Base-by-base conservation (phyloP, 2,329 filamentous ascomycete species). In the Magnaporthales sp. region DNA sequence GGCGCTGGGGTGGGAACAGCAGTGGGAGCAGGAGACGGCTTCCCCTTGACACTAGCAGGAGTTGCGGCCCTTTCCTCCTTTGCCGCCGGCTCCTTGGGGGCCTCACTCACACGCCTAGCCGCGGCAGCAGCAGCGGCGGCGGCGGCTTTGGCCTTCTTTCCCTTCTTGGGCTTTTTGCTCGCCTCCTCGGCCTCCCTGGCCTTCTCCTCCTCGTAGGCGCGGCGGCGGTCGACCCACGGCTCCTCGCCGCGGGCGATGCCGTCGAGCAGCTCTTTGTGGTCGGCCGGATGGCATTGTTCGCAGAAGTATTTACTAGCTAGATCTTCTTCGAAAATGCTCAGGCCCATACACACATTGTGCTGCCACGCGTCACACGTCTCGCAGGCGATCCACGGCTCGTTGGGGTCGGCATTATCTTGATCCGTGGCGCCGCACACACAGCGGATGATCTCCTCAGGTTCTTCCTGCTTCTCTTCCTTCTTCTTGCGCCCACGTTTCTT, bases 301-400 rank as follows among this genome's bases (percentile, higher is more conserved):
- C 95, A 99, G 78, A 90, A 96, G 80, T 99, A 99, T 77, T 91
- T 84, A 68, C 91, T 91, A 31, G 91, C 90, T 66, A 92, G 84
- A 73, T 93, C 87, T 68, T 93, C 91, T 32, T 89, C 86, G 72
- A 91, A 92, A 62, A 89, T 87, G 73, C 85, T 88, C 75, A 97
- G 86, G 66, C 92, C 92, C 82, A 99, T 92, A 76, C 95, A 99
- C 70, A 96, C 89, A 74, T 97, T 97, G 78, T 99, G 95, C 78
- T 99, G 95, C 95, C 95, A 99, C 58, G 90, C 94, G 63, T 87
- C 88, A 78, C 95, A 99, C 62, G 86, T 87, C 77, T 99, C 95
- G 80, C 95, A 99, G 68, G 91, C 92, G 73, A 99, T 97, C 93
- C 96, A 98, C 65, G 93, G 89, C 72, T 95, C 90, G 70, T 91